These are phyloP conservation scores for Jaminaea rosea DNA, from an alignment of 1,284 basidiomycete genomes.

Conservation along the genomic window DNA sequence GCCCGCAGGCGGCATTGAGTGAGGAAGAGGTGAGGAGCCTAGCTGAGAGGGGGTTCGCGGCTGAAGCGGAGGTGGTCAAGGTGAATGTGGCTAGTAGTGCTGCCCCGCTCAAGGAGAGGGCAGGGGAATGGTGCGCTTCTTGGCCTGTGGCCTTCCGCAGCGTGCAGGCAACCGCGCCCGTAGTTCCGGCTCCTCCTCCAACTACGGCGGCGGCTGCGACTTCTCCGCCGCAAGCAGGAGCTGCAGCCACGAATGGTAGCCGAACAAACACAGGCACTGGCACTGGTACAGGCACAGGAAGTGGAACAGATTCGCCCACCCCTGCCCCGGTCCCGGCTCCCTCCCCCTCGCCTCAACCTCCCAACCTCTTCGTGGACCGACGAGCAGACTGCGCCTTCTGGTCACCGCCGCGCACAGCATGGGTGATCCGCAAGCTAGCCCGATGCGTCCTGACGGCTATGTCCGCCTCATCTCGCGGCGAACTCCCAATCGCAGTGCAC, in stretches of 20 bases:
- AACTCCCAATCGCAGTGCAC: slow-evolving; percentile 16
- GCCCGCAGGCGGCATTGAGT: slow-evolving; percentile 12
- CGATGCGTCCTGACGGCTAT: slow-evolving; percentile 19
- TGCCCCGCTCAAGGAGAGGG: slow-evolving; percentile 63
- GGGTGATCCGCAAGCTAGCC: slow-evolving; percentile 6
- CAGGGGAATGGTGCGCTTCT: slow-evolving; percentile 50
- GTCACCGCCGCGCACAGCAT: slow-evolving; percentile 1
- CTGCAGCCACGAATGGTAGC: background rate
- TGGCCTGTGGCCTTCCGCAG: slow-evolving; percentile 38
- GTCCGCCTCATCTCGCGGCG: slow-evolving; percentile 5
- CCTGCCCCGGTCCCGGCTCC: background rate
- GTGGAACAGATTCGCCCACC: no score
- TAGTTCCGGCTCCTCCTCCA: no score
- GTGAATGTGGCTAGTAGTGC: slow-evolving; percentile 61
- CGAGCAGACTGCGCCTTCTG: slow-evolving; percentile 17
- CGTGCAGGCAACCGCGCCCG: no score
- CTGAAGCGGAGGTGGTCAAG: slow-evolving; percentile 44
- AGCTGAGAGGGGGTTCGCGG: background rate
- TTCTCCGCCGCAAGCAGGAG: slow-evolving; percentile 18
- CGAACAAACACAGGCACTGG: background rate
- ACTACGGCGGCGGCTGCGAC: no score
- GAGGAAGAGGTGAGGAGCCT: background rate
- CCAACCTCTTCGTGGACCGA: slow-evolving; percentile 21
- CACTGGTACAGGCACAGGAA: slow-evolving; percentile 1
- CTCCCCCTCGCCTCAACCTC: background rate